Base-by-base conservation (phyloP, 1,284 basidiomycete species). In the Pseudozyma pruni region DNA sequence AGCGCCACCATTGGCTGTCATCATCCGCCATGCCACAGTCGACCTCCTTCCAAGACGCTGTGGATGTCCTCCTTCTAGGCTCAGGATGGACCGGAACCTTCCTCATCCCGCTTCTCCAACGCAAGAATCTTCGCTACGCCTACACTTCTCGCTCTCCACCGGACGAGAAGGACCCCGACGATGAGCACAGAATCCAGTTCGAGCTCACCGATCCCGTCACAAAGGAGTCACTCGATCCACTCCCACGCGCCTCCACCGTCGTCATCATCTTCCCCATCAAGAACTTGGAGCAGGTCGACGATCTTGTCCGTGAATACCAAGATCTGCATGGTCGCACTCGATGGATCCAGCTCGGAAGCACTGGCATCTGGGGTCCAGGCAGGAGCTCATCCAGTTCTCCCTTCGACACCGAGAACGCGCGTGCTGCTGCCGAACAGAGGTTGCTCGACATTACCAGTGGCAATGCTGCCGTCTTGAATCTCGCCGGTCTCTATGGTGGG, bases 31-130 rank as follows among this genome's bases (percentile, higher is more conserved):
- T 54, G 54, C 19, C 23, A 9, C 8, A 14, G 4, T 32, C 17
- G 10, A 32, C 25, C 10, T 9, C 40, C 9, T 27, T 42, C 2
- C 19, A 16, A 38, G 13, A 16, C 17, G 47, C 63, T 4, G 85
- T 89, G 45, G 87, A 89, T 55, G 79, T 89, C 35, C 86, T 90
- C 37, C 86, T 89, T 49, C 85, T 90, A 22, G 89, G 89, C 39
- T 87, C 87, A n/a, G 88, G 88, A 34, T 90, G 89, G 89, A 88
- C 88, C 1, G 87, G 86, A 1, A 85, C 84, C 11, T 90, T 90
- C 81, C 84, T 90, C 41, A 84, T 87, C 37, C 86, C 88, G 0
- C 86, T 88, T 16, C 87, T 87, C 75, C 8, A 27, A 17, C 14
- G 64, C 0, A 22, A 62, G 0, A 31, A 62, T 10, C 51, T 80